phyloP scores from a whole-genome alignment of 139 green algal species.

The Closterium sp. region DNA sequence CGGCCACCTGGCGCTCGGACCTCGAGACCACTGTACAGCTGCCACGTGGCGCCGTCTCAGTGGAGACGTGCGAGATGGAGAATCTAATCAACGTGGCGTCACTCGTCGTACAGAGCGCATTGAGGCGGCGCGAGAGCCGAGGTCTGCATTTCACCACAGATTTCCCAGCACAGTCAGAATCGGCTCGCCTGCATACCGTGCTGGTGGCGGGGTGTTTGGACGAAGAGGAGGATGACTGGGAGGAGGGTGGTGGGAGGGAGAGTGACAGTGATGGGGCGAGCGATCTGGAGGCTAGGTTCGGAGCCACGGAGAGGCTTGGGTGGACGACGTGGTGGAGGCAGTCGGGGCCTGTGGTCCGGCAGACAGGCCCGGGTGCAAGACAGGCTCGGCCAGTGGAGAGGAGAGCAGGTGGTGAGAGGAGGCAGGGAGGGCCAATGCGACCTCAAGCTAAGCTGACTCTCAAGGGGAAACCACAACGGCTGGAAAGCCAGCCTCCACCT shows the following conservation, averaged over 20 bases:
- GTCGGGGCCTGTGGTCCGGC: background rate
- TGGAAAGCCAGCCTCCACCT: background rate
- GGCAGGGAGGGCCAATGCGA: background rate
- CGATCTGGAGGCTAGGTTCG: background rate
- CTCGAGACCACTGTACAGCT: constrained; percentile 3
- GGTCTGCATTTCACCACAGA: constrained; percentile 74
- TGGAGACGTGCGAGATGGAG: constrained; percentile 76
- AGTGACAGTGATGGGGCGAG: background rate
- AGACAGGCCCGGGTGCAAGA: background rate
- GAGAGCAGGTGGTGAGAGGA: background rate
- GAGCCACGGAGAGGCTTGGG: background rate
- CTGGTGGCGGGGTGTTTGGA: background rate
- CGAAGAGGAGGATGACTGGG: background rate
- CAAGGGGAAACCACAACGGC: background rate
- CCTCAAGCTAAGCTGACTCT: background rate
- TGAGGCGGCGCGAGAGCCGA: constrained; percentile 78
- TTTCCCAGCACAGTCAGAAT: constrained; percentile 13
- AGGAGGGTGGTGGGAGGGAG: background rate
- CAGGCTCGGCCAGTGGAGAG: background rate
- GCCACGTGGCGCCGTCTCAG: background rate
- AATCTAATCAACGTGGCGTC: constrained; percentile 85
- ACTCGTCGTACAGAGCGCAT: constrained; percentile 76
- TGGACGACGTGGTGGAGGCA: background rate
- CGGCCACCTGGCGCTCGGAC: constrained; percentile 49
- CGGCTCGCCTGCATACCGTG: background rate